Evolutionary conservation across 345 rosid genomes (phyloP), one percentile per base, ranked within the genome.

Genomic region (Excoecaria cochinchinensis): DNA sequence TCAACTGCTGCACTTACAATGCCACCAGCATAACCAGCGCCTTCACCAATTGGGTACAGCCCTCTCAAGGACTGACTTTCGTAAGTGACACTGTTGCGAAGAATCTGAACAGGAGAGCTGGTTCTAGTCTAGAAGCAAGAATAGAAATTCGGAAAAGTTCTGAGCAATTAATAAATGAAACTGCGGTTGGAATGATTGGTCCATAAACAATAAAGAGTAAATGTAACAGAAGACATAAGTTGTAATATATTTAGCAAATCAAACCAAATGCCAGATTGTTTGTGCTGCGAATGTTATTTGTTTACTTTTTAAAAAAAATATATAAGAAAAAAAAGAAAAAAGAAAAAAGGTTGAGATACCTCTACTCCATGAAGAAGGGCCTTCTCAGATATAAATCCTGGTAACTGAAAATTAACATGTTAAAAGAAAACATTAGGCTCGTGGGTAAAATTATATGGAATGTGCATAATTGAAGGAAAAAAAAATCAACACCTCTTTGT

Each of bases 21-120:
- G 39, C 99, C 98, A 72, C 99, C 98, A 36, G 99, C 97, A 76
- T 95, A 95, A 40, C 99, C 99, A 74, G 98, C 99, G 81, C 99
- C 99, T 90, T 95, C 99, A 44, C 99, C 99, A 40, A 90, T 81
- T 46, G 96, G 98, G 76, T 95, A 95, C 21, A 95, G 90, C 76
- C 97, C 96, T 83, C 86, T 87, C 65, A 92, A 67, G 7, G 94
- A 91, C 1, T 82, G 78, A 79, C 98, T 90, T 84, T 95, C 98
- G 24, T 84, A 92, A 0, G 97, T 91, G 69, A 89, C 91, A 72
- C 76, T 81, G 77, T 76, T 67, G 14, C 97, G 90, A 31, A 90
- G 85, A 82, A 95, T 89, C 84, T 91, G 90, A 72, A 92, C 80
- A 5, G 97, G 98, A 59, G 94, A 91, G 83, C 99, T 92, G 74